Conservation (phyloP, 2,329 filamentous ascomycete genomes). For the Penicillium olsonii region DNA sequence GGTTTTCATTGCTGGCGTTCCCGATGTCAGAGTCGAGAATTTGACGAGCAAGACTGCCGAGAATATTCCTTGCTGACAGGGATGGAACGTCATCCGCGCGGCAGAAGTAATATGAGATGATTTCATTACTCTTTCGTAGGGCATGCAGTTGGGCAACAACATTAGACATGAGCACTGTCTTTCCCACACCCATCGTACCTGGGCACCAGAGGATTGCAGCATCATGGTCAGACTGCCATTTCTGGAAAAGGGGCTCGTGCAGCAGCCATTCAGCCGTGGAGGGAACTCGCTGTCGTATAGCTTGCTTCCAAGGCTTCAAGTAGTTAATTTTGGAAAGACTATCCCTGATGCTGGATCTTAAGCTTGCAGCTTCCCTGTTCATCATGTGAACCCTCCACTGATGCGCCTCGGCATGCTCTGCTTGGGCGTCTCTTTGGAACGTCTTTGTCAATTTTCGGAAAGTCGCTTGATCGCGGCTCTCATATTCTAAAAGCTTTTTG, state of each 20-base stretch:
- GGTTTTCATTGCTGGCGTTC: no score
- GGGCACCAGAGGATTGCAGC: conserved; percentile 18
- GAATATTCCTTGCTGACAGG: conserved; percentile 18
- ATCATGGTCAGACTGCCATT: conserved; percentile 11
- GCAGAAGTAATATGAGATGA: conserved; percentile 22
- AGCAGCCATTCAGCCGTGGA: conserved; percentile 13
- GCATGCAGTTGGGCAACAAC: conserved; percentile 15
- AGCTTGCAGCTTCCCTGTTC: conserved; percentile 4
- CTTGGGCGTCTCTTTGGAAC: conserved; percentile 1
- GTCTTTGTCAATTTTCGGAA: no score
- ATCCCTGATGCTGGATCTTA: conserved; percentile 5
- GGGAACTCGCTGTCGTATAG: conserved; percentile 8
- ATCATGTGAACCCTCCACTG: background rate
- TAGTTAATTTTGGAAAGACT: conserved; percentile 16
- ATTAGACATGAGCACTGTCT: conserved; percentile 22
- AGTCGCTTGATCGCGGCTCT: no score
- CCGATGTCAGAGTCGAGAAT: conserved; percentile 6
- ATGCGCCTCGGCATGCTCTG: background rate
- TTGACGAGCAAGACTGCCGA: conserved; percentile 23
- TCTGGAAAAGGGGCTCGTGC: conserved; percentile 8
- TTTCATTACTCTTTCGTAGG: conserved; percentile 5
- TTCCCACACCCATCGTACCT: conserved; percentile 23
- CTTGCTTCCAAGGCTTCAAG: conserved; percentile 19
- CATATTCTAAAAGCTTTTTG: no score
- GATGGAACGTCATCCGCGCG: background rate